Percentiles rank a stretch among this genome's conserved stretches.
These are phyloP conservation scores for Phialophora verrucosa DNA, from an alignment of 2,329 filamentous ascomycete species.

Conservation along the genomic window DNA sequence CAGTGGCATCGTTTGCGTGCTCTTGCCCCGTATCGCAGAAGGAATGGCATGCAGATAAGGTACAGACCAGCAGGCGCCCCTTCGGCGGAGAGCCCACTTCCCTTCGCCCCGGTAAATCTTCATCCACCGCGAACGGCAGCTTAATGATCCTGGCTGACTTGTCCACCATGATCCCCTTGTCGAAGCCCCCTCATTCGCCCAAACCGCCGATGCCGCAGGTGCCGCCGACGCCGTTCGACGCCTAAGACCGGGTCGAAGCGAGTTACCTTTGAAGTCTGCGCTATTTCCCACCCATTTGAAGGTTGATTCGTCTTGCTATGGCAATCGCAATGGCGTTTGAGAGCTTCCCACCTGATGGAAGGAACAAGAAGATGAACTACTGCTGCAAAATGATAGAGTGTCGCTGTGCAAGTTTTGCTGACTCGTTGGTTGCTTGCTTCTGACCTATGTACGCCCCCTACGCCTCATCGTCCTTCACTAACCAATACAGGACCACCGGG, in stretches of 20 bases:
- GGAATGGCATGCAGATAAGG: constrained; percentile 1
- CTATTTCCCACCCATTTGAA: neutral
- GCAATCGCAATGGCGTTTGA: neutral
- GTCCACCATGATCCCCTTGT: neutral
- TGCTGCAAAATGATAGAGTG: neutral
- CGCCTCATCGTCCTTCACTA: neutral
- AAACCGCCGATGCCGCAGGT: neutral
- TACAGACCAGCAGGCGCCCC: neutral
- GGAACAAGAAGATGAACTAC: neutral
- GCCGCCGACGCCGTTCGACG: neutral
- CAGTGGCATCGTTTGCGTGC: neutral
- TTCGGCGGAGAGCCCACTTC: neutral
- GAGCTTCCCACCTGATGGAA: neutral
- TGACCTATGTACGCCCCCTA: neutral
- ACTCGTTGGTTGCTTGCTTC: neutral
- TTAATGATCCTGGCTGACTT: neutral
- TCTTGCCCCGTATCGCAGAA: neutral
- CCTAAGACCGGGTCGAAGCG: neutral
- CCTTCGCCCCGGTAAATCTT: neutral
- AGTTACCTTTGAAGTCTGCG: neutral
- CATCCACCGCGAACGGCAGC: too few relatives aligned
- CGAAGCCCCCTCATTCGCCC: neutral
- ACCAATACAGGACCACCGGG: neutral
- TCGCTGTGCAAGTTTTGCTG: neutral
- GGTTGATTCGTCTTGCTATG: too few relatives aligned